Evolutionary conservation across 2,329 filamentous ascomycete species (phyloP), one percentile per base, ranked within the genome.

Genomic region (Diaporthe helianthi): DNA sequence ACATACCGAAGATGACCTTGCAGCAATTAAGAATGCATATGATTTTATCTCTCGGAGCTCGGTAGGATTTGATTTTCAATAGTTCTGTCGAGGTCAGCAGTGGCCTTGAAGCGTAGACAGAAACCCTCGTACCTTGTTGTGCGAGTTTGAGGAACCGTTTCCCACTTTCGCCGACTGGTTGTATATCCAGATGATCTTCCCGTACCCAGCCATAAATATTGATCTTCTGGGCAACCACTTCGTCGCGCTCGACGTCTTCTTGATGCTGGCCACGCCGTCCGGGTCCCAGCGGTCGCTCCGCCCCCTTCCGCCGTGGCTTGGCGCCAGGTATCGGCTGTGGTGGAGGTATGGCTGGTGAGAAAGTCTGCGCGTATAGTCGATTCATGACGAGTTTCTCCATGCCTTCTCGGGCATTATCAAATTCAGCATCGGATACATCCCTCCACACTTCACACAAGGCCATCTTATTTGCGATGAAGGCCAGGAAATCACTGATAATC

Each of bases 351-450:
- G 93, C 93, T 0, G 96, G 96, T 0, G 95, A 98, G 78, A 99
- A 99, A 0, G 96, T 98, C 79, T 99, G 96, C 0, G 90, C 89
- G 79, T 99, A 99, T 5, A 99, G 83, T 68, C 97, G 86, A 78
- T 99, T 99, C 97, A 99, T 99, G 73, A 99, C 97, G 4, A 99
- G 86, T 79, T 99, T 99, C 83, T 99, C 96, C 96, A 99, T 99
- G 41, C 96, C 96, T 81, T 99, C 96, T 74, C 94, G 90, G 17
- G 96, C 96, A 79, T 99, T 99, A 80, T 99, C 96, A 75, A 99
- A 99, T 76, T 99, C 96, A 46, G 93, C 93, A 78, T 99, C 96
- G 0, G 94, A 97, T 0, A 98, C 93, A 41, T 96, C 93, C 69
- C 93, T 89, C 96, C 96, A 99, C 3, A 99, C 93, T 72, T 99